phyloP scores from a whole-genome alignment of 2,329 filamentous ascomycete genomes.

The Colletotrichum tamarilloi region DNA sequence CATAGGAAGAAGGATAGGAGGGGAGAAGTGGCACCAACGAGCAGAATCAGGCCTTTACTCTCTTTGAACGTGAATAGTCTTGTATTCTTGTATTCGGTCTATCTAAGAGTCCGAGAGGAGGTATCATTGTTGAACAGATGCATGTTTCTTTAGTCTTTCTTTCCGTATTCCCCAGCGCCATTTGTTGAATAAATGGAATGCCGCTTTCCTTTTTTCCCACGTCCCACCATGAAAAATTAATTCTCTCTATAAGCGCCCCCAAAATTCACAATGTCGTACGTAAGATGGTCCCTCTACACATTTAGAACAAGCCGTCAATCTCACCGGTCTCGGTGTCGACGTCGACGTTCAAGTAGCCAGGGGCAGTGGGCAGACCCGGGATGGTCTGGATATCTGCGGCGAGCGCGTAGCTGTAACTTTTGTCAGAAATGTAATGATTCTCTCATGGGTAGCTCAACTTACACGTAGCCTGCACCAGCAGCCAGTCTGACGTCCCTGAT shows the following conservation, averaged over 20 bases:
- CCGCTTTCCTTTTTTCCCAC: conserved; percentile 15
- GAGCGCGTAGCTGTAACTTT: conserved; percentile 77
- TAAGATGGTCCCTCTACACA: not conserved
- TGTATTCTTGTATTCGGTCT: conserved; percentile 17
- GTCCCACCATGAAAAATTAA: not conserved
- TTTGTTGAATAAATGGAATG: conserved; percentile 38
- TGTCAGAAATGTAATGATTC: conserved; percentile 49
- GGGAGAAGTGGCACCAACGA: too few relatives aligned
- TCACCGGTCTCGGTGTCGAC: conserved; percentile 85
- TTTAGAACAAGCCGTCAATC: conserved; percentile 89
- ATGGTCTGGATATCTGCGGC: conserved; percentile 99
- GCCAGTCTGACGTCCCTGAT: conserved; percentile 95
- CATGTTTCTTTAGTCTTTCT: conserved; percentile 16
- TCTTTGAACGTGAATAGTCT: not conserved
- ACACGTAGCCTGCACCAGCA: conserved; percentile 92
- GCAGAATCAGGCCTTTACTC: not conserved
- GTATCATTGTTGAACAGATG: conserved; percentile 39
- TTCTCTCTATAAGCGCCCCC: conserved; percentile 7
- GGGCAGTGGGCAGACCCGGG: conserved; percentile 92
- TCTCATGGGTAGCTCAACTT: conserved; percentile 50
- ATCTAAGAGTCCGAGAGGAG: conserved; percentile 28
- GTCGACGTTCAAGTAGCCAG: conserved; percentile 95
- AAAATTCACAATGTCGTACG: not conserved
- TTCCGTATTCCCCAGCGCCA: conserved; percentile 35
- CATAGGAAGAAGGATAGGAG: too few relatives aligned